Evolutionary conservation across 768 basidiomycete species (phyloP).

Genomic region (Hygrophoropsis aurantiaca): DNA sequence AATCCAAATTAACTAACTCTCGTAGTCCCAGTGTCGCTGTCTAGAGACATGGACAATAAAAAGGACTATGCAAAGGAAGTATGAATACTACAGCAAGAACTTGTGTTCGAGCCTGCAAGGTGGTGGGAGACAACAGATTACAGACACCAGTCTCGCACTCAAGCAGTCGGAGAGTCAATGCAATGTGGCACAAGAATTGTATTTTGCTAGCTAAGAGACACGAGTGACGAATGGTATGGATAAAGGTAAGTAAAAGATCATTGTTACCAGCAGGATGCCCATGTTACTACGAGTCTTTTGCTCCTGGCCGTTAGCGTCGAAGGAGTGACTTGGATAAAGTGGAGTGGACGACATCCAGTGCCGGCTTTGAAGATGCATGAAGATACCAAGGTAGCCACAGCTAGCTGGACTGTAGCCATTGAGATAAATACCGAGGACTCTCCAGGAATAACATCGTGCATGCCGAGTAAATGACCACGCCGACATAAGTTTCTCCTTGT

Average conservation of each 20-base stretch:
- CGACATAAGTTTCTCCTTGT: too few relatives aligned
- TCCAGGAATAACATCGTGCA: too few relatives aligned
- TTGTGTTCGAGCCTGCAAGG: constrained; percentile 13
- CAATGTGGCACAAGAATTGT: constrained; percentile 41
- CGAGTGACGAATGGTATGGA: constrained; percentile 16
- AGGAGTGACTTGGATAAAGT: background rate
- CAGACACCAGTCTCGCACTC: constrained; percentile 32
- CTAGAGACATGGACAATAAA: constrained; percentile 45
- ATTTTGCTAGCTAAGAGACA: constrained; percentile 36
- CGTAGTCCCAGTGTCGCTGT: constrained; percentile 42
- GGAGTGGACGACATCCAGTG: background rate
- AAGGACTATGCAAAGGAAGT: constrained; percentile 17
- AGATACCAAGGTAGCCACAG: too few relatives aligned
- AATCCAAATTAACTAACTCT: constrained; percentile 48
- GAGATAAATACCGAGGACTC: too few relatives aligned
- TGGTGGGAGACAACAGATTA: constrained; percentile 19
- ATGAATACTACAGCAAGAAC: constrained; percentile 2
- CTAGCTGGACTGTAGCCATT: too few relatives aligned
- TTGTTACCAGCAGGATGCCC: background rate
- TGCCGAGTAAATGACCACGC: too few relatives aligned
- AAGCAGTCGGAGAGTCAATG: constrained; percentile 58
- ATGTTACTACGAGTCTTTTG: too few relatives aligned
- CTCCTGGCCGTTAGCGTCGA: too few relatives aligned
- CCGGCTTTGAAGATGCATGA: too few relatives aligned
- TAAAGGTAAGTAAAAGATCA: constrained; percentile 3